Evolutionary conservation across 2,329 filamentous ascomycete species (phyloP).

Genomic region (Epicoccum sorghinum): DNA sequence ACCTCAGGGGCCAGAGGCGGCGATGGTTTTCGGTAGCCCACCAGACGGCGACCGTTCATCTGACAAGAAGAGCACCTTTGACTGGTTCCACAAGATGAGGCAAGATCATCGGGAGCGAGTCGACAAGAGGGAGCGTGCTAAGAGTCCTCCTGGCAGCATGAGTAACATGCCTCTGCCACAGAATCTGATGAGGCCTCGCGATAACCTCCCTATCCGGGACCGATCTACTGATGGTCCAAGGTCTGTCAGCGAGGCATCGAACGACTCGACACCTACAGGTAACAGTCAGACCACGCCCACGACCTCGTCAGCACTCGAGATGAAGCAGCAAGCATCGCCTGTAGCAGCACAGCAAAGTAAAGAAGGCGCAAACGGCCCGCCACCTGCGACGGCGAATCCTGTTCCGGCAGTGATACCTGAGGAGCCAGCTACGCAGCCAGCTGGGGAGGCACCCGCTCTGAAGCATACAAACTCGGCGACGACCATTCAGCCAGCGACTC

Average conservation of each 20-base stretch:
- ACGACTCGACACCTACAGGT: conserved; percentile 30
- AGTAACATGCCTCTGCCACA: conserved; percentile 28
- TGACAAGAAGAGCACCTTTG: conserved; percentile 66
- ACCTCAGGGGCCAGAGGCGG: conserved; percentile 34
- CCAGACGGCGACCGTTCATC: conserved; percentile 49
- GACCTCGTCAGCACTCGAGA: background rate
- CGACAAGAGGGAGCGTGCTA: conserved; percentile 59
- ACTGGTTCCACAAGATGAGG: conserved; percentile 70
- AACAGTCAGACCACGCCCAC: conserved; percentile 16
- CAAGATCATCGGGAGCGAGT: conserved; percentile 63
- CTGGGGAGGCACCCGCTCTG: background rate
- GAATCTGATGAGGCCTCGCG: conserved; percentile 27
- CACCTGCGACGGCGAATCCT: conserved; percentile 10
- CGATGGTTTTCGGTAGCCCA: conserved; percentile 40
- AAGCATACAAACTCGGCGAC: conserved; percentile 11
- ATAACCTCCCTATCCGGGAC: conserved; percentile 25
- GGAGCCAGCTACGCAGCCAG: conserved; percentile 1
- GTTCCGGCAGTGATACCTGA: conserved; percentile 11
- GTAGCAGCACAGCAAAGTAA: background rate
- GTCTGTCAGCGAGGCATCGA: conserved; percentile 24
- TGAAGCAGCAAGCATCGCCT: conserved; percentile 5
- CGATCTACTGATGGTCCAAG: conserved; percentile 38
- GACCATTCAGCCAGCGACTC: conserved; percentile 8
- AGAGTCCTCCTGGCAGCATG: conserved; percentile 54
- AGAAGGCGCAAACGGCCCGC: background rate